phyloP scores from a whole-genome alignment of 768 basidiomycete species.

The Hypsizygus marmoreus region DNA sequence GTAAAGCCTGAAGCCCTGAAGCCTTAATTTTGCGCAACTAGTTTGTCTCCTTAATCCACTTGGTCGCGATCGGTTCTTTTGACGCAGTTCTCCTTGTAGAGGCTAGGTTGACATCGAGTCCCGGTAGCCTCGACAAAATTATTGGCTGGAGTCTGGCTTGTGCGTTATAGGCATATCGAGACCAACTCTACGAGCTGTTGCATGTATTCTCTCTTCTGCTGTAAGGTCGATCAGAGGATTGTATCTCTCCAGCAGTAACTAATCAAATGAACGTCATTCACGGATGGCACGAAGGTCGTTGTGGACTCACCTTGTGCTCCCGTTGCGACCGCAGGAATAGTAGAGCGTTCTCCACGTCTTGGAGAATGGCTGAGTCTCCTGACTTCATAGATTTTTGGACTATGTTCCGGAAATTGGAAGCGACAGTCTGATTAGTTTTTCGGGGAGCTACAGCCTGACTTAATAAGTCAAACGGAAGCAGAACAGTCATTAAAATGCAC shows the following conservation, averaged over 20 bases:
- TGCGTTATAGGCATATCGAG: conserved; percentile 72
- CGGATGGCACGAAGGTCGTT: not conserved
- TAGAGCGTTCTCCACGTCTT: conserved; percentile 59
- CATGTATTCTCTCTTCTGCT: conserved; percentile 75
- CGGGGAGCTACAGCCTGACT: conserved; percentile 33
- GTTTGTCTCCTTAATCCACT: too few species aligned
- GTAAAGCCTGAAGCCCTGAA: too few species aligned
- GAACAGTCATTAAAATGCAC: conserved; percentile 10
- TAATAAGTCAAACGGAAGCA: conserved; percentile 1
- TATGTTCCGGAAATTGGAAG: conserved; percentile 54
- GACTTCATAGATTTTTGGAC: conserved; percentile 43
- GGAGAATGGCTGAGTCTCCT: conserved; percentile 29
- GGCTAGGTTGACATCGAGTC: too few species aligned
- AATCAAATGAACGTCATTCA: conserved; percentile 1
- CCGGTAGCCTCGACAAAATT: too few species aligned
- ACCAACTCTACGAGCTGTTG: conserved; percentile 86
- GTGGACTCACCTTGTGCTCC: conserved; percentile 65
- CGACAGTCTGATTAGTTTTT: conserved; percentile 43
- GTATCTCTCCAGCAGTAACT: conserved; percentile 85
- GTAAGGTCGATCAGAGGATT: conserved; percentile 84
- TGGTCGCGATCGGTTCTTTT: too few species aligned
- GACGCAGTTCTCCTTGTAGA: too few species aligned
- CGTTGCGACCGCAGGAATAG: conserved; percentile 75
- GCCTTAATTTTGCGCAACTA: too few species aligned
- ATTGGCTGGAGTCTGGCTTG: conserved; percentile 21